A percentile compares a stretch with the other conserved stretches of the same genome.
Evolutionary conservation across 2,329 filamentous ascomycete genomes (phyloP).

Genomic region (Colletotrichum truncatum): DNA sequence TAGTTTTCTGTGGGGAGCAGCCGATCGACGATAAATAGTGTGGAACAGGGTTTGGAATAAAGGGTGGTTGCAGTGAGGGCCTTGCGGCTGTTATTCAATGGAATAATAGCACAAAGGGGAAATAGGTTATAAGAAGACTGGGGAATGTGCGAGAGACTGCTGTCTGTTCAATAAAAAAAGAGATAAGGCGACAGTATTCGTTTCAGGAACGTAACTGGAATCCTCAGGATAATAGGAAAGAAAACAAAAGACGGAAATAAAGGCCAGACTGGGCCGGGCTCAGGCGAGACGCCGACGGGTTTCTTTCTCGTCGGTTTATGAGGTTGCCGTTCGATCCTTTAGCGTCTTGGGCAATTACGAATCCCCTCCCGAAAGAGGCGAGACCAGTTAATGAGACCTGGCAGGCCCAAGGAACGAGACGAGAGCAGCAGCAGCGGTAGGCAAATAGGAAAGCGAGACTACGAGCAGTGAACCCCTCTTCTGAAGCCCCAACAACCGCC

Average conservation of each 20-base stretch:
- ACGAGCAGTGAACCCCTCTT: not conserved
- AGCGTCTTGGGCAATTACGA: conserved; percentile 34
- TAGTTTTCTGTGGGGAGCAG: conserved; percentile 22
- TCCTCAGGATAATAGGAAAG: not conserved
- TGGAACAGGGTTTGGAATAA: not conserved
- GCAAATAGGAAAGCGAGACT: conserved; percentile 16
- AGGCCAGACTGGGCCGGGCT: not conserved
- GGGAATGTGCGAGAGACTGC: not conserved
- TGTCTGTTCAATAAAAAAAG: conserved; percentile 13
- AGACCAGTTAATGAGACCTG: conserved; percentile 25
- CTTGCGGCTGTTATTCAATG: conserved; percentile 9
- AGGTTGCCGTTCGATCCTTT: conserved; percentile 31
- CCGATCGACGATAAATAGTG: not conserved
- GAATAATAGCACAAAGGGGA: conserved; percentile 2
- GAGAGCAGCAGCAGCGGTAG: conserved; percentile 12
- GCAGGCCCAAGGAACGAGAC: conserved; percentile 25
- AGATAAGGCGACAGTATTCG: not conserved
- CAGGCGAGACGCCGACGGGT: conserved; percentile 15
- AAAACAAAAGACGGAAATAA: conserved; percentile 9
- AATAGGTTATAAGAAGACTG: conserved; percentile 1
- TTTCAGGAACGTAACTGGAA: conserved; percentile 8
- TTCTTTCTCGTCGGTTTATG: conserved; percentile 12
- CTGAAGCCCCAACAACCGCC: not conserved
- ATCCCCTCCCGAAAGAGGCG: conserved; percentile 24
- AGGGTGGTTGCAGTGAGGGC: not conserved